A percentile compares a stretch with the other conserved stretches of the same genome.
These are phyloP conservation scores for Moesziomyces sp. DNA, from an alignment of 1,284 basidiomycete genomes.

Conservation along the genomic window DNA sequence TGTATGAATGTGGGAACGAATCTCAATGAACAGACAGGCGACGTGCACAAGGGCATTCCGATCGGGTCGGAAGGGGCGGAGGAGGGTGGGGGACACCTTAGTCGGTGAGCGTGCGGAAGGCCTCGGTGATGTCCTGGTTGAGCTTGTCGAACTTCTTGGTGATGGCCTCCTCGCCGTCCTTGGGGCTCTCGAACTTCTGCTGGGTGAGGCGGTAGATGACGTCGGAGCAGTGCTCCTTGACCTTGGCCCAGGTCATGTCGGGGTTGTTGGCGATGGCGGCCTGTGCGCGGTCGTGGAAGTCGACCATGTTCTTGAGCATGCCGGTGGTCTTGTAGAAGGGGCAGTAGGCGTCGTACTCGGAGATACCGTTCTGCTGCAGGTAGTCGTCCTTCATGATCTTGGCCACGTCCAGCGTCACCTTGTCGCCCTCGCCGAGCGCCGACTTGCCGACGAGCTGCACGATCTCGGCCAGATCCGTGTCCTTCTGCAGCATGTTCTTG, in stretches of 20 bases:
- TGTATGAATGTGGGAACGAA: background rate
- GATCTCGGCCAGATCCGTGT: conserved; percentile 97
- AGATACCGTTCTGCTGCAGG: conserved; percentile 98
- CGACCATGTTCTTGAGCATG: conserved; percentile 95
- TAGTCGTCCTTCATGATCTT: conserved; percentile 95
- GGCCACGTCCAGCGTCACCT: conserved; percentile 97
- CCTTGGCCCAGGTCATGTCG: conserved; percentile 90
- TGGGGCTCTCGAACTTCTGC: conserved; percentile 90
- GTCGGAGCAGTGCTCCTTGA: conserved; percentile 87
- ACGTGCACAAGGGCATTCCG: conserved; percentile 11
- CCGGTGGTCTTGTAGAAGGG: conserved; percentile 82
- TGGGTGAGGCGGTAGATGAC: conserved; percentile 95
- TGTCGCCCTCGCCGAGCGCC: conserved; percentile 95
- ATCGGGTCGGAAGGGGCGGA: conserved; percentile 5
- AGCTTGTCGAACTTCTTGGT: conserved; percentile 62
- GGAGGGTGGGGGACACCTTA: conserved; percentile 12
- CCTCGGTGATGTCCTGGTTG: conserved; percentile 62
- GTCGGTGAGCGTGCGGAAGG: conserved; percentile 64
- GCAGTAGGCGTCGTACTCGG: conserved; percentile 95
- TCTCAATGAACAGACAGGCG: background rate
- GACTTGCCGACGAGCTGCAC: conserved; percentile 99
- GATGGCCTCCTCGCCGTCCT: conserved; percentile 66
- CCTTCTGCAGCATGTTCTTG: conserved; percentile 97
- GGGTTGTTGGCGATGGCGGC: conserved; percentile 78
- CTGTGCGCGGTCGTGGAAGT: conserved; percentile 90